Conservation (phyloP, 1,284 basidiomycete genomes). For the Ganoderma resinaceum region DNA sequence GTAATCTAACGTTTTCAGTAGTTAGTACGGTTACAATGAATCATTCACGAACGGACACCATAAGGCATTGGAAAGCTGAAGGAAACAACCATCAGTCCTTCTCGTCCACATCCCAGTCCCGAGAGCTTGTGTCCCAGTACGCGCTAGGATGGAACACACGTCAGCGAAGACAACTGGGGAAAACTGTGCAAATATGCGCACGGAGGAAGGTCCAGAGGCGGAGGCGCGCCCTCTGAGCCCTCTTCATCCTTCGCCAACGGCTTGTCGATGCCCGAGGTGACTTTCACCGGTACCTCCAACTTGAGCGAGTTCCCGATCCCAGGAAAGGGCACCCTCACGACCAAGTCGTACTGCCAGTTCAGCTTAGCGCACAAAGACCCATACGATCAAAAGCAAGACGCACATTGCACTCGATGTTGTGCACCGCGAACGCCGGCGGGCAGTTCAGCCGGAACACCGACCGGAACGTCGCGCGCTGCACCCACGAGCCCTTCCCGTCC, state of each 20-base stretch:
- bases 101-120: constrained; percentile 12
- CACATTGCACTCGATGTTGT: constrained; percentile 17
- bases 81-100: neutral
- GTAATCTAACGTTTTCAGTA: neutral
- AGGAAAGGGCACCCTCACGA: constrained; percentile 26
- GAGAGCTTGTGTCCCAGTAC: constrained; percentile 13
- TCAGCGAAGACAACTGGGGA: neutral
- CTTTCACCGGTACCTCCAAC: constrained; percentile 17
- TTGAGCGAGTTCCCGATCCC: constrained; percentile 24
- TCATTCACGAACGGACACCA: neutral
- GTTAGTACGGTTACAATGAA: neutral
- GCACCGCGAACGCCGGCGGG: constrained; percentile 19
- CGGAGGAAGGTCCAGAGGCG: constrained; percentile 16
- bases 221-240: neutral
- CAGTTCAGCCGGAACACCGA: constrained; percentile 18
- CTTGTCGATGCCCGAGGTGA: constrained; percentile 23
- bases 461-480: constrained; percentile 19
- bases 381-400: neutral
- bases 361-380: no score
- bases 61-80: neutral
- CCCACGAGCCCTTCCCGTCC: constrained; percentile 13
- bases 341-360: constrained; percentile 11
- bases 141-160: neutral
- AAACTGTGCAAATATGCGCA: neutral
- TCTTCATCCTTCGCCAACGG: constrained; percentile 5